Evolutionary conservation across 257 asterid species (phyloP), one percentile per base, ranked within the genome.

Genomic region (Catharanthus roseus): DNA sequence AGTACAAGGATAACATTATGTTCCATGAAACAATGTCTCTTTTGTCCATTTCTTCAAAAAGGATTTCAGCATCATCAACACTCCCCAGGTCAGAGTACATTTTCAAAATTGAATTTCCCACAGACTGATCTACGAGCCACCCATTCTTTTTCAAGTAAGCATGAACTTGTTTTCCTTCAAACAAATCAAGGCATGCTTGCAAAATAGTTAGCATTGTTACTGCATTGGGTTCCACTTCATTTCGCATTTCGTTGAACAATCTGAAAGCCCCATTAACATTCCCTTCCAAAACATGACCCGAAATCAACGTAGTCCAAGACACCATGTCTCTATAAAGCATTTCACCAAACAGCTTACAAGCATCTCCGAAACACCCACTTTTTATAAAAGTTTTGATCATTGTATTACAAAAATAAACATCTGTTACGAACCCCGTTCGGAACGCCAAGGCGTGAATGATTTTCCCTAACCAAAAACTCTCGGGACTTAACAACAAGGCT

Each of bases 271-370:
- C 61, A 19, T 10, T 45, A 28, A 38, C 29, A 67, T 83, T 55
- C 45, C 82, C 85, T 67, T 72, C 81, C 42, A 50, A 42, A 34
- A 66, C 75, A 58, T 56, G 75, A 28, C 81, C 84, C 0, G 85
- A 81, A 53, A 82, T 75, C 65, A 83, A 60, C 4, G 82, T 70
- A 42, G 84, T 86, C 89, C 89, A 86, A 65, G 92, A 86, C 70
- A 83, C 85, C 76, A 72, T 67, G 67, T 86, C 92, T 39, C 73
- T 79, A 1, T 38, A 10, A 53, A 79, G 81, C 88, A 82, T 86
- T 81, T 79, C 85, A 3, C 65, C 73, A 39, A 86, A 86, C 84
- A 82, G 8, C 78, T 73, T 71, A 45, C 73, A 55, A 24, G 86
- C 88, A 68, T 76, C 80, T 5, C 47, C 68, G 60, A 70, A 64